Evolutionary conservation across 2,329 filamentous ascomycete species (phyloP).

Genomic region (Xylariaceae sp.): DNA sequence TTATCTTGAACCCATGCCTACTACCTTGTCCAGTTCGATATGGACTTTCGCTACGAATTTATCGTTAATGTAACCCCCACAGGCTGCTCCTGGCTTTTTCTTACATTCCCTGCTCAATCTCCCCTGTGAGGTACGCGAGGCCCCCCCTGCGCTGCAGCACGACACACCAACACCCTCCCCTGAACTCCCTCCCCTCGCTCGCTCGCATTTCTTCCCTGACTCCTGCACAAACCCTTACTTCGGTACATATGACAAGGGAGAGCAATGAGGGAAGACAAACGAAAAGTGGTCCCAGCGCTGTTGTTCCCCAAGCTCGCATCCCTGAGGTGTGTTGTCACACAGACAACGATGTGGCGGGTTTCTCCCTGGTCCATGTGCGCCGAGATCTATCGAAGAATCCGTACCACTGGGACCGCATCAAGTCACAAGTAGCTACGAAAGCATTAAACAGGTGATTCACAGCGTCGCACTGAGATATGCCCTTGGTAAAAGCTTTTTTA

Average conservation of each 20-base stretch:
- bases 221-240: constrained; percentile 17
- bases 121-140: too few relatives aligned
- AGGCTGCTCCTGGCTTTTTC: constrained; percentile 5
- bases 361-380: constrained; percentile 28
- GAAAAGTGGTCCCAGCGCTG: constrained; percentile 16
- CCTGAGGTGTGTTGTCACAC: constrained; percentile 29
- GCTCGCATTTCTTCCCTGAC: constrained; percentile 1
- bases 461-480: constrained; percentile 8
- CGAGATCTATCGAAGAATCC: constrained; percentile 26
- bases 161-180: constrained; percentile 20
- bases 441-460: constrained; percentile 10
- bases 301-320: constrained; percentile 23
- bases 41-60: not conserved
- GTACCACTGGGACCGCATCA: constrained; percentile 20
- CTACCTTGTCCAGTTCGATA: too few relatives aligned
- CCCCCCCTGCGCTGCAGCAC: constrained; percentile 19
- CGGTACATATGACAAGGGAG: constrained; percentile 23
- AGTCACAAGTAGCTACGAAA: constrained; percentile 16
- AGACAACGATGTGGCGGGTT: constrained; percentile 26
- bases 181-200: constrained; percentile 23
- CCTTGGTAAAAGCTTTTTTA: not conserved
- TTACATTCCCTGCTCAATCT: constrained; percentile 12
- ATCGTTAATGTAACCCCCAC: constrained; percentile 21
- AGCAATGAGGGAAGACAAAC: constrained; percentile 8
- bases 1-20: too few relatives aligned